These are phyloP conservation scores for Acmispon strigosus DNA, from an alignment of 306 rosid species.

Conservation along the genomic window DNA sequence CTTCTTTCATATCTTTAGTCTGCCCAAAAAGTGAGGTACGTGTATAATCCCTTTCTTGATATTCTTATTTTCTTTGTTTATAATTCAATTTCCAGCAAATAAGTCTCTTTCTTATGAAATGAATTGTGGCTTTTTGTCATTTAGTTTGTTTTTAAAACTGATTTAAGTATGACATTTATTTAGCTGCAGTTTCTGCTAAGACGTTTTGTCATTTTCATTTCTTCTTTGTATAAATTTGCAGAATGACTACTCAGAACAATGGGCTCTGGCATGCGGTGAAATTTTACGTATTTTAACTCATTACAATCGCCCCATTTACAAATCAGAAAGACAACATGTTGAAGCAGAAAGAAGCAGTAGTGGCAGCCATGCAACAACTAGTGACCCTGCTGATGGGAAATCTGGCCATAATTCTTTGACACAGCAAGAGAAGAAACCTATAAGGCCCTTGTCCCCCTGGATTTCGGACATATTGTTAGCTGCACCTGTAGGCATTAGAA, in stretches of 20 bases:
- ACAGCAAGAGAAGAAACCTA: slow-evolving; percentile 82
- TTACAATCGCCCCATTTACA: slow-evolving; percentile 92
- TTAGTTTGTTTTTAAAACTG: not conserved
- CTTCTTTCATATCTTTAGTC: slow-evolving; percentile 88
- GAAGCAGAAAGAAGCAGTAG: slow-evolving; percentile 82
- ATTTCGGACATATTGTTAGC: slow-evolving; percentile 84
- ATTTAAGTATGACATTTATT: not conserved
- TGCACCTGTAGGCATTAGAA: slow-evolving; percentile 88
- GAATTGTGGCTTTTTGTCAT: not conserved
- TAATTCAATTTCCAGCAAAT: not conserved
- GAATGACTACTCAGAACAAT: slow-evolving; percentile 93
- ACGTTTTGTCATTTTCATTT: slow-evolving; percentile 4
- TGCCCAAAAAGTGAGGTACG: slow-evolving; percentile 83
- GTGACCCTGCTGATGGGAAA: slow-evolving; percentile 49
- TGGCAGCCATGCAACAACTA: slow-evolving; percentile 78
- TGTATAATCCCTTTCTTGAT: slow-evolving; percentile 20
- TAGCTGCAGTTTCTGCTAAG: not conserved
- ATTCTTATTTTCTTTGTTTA: slow-evolving; percentile 5
- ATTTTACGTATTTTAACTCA: slow-evolving; percentile 91
- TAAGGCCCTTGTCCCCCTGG: slow-evolving; percentile 94
- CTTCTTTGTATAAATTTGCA: slow-evolving; percentile 25
- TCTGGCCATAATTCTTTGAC: slow-evolving; percentile 35
- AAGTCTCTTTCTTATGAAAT: not conserved
- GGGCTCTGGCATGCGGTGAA: slow-evolving; percentile 98
- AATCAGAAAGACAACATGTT: slow-evolving; percentile 48